Evolutionary conservation across 192 early-diverging fungal species (phyloP), one percentile per base, ranked within the genome.

Genomic region (Coemansia reversa): DNA sequence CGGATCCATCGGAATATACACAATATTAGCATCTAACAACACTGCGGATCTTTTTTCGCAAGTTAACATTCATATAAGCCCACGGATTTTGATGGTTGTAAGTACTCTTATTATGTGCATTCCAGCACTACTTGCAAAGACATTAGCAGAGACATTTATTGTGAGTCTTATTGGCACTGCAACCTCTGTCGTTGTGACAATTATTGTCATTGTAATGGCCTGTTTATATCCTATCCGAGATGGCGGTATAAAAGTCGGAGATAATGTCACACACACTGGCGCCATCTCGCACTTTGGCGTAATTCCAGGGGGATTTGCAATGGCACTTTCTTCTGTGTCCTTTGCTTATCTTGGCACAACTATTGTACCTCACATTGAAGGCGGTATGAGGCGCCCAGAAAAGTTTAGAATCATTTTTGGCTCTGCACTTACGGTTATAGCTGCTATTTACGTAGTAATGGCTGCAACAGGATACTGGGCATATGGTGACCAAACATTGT

Each of bases 281-380:
- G 32, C 52, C 2, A 49, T 63, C 12, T 32, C 54, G 2, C 72
- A 80, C 24, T 65, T 39, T 59, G 72, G 52, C 18, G 68, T 61
- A 9, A 58, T 74, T 20, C 71, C 72, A n/a, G 60, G 67, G 25
- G 77, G 77, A 11, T 74, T 91, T 52, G 87, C 90, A 0, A 66
- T 85, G 28, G 85, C 88, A 0, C 70, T 93, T 7, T 87, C 86
- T 1, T 86, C 86, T 4, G 86, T 89, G 24, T 71, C 84, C 2
- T 92, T 90, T 69, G 84, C 88, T 2, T 92, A 86, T 48, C 63
- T 84, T 51, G 90, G 90, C 3, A 90, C 91, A 19, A 87, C 86
- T 2, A 88, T 92, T 47, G 91, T 90, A 24, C 87, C 92, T 0
- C 88, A 93, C 66, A 80, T 91, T 0, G 89, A 93, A 55, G 73